Conservation (phyloP, 352 stramenopile species). For the Phytophthora sojae region DNA sequence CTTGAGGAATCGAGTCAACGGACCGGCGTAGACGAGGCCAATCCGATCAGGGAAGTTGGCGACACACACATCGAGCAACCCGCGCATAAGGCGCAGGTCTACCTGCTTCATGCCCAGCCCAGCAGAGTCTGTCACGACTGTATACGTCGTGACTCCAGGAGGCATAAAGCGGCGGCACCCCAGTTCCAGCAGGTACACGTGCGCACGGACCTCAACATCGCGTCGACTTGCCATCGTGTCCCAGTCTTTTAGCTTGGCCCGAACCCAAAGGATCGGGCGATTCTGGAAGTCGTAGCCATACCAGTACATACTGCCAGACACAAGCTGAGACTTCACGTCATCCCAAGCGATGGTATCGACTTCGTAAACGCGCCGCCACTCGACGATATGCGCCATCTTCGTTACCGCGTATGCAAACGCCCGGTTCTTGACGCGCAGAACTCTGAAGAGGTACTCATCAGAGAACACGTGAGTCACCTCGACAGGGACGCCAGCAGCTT, state of each 20-base stretch:
- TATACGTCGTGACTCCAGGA: conserved; percentile 63
- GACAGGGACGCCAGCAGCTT: conserved; percentile 43
- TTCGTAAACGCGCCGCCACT: conserved; percentile 57
- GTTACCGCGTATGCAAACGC: conserved; percentile 66
- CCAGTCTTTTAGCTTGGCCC: conserved; percentile 69
- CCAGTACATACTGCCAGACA: conserved; percentile 72
- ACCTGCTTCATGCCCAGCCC: conserved; percentile 56
- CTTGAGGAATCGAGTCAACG: conserved; percentile 65
- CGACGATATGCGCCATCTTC: conserved; percentile 63
- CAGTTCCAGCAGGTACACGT: conserved; percentile 69
- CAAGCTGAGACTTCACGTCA: conserved; percentile 53
- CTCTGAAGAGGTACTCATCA: conserved; percentile 68
- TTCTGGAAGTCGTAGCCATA: conserved; percentile 77
- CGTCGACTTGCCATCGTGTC: conserved; percentile 53
- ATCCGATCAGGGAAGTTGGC: conserved; percentile 76
- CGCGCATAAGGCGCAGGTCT: conserved; percentile 70
- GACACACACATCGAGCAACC: conserved; percentile 66
- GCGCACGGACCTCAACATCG: conserved; percentile 62
- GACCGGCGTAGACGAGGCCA: conserved; percentile 62
- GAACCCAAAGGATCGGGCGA: conserved; percentile 73
- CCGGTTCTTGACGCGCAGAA: conserved; percentile 68
- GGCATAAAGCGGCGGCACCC: conserved; percentile 66
- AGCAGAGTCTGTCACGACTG: conserved; percentile 65
- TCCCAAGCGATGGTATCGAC: conserved; percentile 51
- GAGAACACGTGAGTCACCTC: conserved; percentile 57